Base-by-base conservation (phyloP, 176 grass and related monocot genomes). In the Typha latifolia region DNA sequence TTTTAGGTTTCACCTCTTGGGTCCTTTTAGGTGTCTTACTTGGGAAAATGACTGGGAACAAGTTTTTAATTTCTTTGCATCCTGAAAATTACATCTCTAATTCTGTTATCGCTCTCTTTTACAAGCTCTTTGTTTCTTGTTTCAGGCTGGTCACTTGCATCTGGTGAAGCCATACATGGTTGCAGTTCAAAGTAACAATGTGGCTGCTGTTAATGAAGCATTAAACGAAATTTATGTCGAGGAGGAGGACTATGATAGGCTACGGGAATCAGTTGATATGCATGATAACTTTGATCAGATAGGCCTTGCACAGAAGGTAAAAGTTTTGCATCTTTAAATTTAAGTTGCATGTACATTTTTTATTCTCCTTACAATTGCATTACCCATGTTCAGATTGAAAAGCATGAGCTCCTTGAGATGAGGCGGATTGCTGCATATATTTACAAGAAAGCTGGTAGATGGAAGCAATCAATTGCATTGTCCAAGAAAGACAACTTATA, bases 281-380 rank as follows among this genome's bases (percentile, higher is more conserved):
- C 83, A 99, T 43, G 89, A 93, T 66, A 99, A 87, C 81, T 99
- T 99, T 77, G 94, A 99, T 76, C 94, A 99, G 79, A 99, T 99
- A 65, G 86, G 89, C 70, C 94, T 99, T 79, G 94, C 94, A 22
- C 86, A 93, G 74, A 99, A 89, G 89, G 89, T 99, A 90, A 66
- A 73, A 61, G 22, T n/a, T 31, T 65, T 65, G 23, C 62, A 32
- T 65, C 53, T 11, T 59, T 11, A 6, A 19, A 19, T 18, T 59
- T 48, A 34, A 5, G 18, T 47, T 5, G 32, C 16, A 74, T 32
- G 14, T 29, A 7, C 19, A 22, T 63, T 9, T 21, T 59, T 59
- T 10, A 59, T 59, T 59, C 16, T 59, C n/a, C 53, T 21, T 59
- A 59, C 18, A 19, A 59, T 22, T 59, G 15, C 5, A 1, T 21